Evolutionary conservation across 2,329 filamentous ascomycete species (phyloP), one percentile per base, ranked within the genome.

Genomic region (Clarireedia sp.): DNA sequence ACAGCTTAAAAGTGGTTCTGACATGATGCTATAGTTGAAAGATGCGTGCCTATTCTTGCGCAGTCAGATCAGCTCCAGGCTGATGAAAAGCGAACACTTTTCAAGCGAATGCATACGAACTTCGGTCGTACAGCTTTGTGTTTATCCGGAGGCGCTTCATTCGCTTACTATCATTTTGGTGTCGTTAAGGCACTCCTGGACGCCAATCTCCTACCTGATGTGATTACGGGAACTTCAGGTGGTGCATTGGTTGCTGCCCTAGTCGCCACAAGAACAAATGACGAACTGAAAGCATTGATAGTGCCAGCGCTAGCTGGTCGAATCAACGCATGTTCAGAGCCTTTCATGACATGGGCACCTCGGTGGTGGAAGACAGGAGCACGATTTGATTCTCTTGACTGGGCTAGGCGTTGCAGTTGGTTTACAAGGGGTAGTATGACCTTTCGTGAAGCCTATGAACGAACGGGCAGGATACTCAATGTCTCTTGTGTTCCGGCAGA

Each of bases 111-210:
- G 41, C 84, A 90, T 58, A 89, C 89, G 55, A 97, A 97, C 69
- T 96, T 87, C 65, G 94, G 94, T 29, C 85, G 92, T 29, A 96
- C 92, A 6, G 94, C 94, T 0, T 77, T 99, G 3, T 99, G 92
- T 67, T 75, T 99, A 1, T 96, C 90, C 4, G 94, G 94, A 2
- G 94, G 94, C 0, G 94, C 92, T 3, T 89, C 88, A 0, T 96
- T 99, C 71, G 90, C 94, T 5, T 97, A 96, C 69, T 97, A 97
- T 69, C 94, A 99, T 69, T 90, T 96, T 61, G 94, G 94, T 10
- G 89, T 99, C 9, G 82, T 94, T 49, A 92, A 90, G 69, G 92
- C 91, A 8, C 78, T 97, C 4, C 76, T 97, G 5, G 94, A 97
- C 65, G 88, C 90, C 12, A 81, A 87, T 57, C 77, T 95, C 1